Base-by-base conservation (phyloP, 768 basidiomycete genomes). In the Hygrocybe punicea region DNA sequence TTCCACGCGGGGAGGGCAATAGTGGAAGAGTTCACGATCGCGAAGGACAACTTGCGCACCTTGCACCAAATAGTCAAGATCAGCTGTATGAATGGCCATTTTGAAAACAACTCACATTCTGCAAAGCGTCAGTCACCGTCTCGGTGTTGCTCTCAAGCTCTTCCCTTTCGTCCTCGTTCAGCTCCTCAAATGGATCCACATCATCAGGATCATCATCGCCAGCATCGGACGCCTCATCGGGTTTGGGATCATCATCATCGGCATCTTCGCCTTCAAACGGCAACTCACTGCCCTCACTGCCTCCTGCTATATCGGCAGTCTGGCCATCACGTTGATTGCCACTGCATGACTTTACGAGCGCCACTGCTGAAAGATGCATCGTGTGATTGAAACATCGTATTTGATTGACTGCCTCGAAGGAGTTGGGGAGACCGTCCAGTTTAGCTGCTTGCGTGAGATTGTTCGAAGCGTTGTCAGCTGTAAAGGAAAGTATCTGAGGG, bases 351-450 rank as follows among this genome's bases (percentile, higher is more conserved):
- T 52, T 57, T 13, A 57, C 52, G 21, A 57, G 56, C 14, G 51
- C 50, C 25, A 54, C 52, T 6, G 50, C 56, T n/a, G 51, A 57
- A 10, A 57, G 36, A 34, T 57, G 56, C 51, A 57, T 53, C 6
- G 56, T 57, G 37, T 57, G 56, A 46, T 57, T 57, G 56, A 57
- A 57, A 34, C 56, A 57, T 10, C 56, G 34, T 23, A 56, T 45
- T 11, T 34, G 55, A 19, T 56, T 47, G 17, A 23, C 47, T 29
- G 16, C 23, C 14, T 48, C 47, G 25, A 48, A 48, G 23, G 47
- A 48, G 25, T 48, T 25, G 14, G 16, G n/a, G 47, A 48, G 47
- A 23, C 14, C 6, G 23, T 48, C 17, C 14, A 48, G 47, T 17
- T 48, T 17, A 14, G 14, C 23, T 16, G 47, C 23, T 29, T 48